These are phyloP conservation scores for Dictyostelium capitatum DNA, from an alignment of 78 protist genomes.

Conservation along the genomic window DNA sequence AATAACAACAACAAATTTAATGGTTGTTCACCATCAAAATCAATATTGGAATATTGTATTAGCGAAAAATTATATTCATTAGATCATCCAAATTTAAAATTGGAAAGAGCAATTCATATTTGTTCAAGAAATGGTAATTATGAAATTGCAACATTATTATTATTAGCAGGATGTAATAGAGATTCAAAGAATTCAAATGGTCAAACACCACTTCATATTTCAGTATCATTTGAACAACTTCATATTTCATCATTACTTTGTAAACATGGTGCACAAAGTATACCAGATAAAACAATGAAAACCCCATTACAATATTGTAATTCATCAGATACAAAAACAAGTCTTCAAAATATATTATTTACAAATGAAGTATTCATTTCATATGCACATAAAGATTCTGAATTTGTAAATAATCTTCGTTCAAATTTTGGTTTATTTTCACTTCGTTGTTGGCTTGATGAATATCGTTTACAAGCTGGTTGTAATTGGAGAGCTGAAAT, in stretches of 20 bases:
- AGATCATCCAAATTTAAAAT: not conserved
- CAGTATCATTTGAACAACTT: not conserved
- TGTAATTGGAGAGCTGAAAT: slow-evolving; percentile 75
- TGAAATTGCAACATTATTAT: not conserved
- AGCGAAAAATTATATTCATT: not conserved
- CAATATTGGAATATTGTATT: not conserved
- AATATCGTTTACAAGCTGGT: slow-evolving; percentile 78
- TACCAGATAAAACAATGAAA: slow-evolving; percentile 60
- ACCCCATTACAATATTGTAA: slow-evolving; percentile 52
- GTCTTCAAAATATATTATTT: slow-evolving; percentile 49
- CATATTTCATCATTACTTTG: slow-evolving; percentile 9
- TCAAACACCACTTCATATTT: slow-evolving; percentile 40
- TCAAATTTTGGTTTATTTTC: slow-evolving; percentile 7
- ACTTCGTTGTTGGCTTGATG: slow-evolving; percentile 74
- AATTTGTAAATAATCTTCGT: slow-evolving; percentile 32
- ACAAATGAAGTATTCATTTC: slow-evolving; percentile 55
- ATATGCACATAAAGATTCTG: slow-evolving; percentile 69
- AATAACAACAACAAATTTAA: too few relatives aligned
- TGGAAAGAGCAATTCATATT: not conserved
- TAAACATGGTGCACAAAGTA: slow-evolving; percentile 61
- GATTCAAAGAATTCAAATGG: slow-evolving; percentile 35
- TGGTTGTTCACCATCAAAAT: not conserved
- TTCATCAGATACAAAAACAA: not conserved
- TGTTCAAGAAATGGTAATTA: not conserved
- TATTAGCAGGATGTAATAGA: slow-evolving; percentile 49